Base-by-base conservation (phyloP, 345 rosid species). In the Reutealis trisperma region DNA sequence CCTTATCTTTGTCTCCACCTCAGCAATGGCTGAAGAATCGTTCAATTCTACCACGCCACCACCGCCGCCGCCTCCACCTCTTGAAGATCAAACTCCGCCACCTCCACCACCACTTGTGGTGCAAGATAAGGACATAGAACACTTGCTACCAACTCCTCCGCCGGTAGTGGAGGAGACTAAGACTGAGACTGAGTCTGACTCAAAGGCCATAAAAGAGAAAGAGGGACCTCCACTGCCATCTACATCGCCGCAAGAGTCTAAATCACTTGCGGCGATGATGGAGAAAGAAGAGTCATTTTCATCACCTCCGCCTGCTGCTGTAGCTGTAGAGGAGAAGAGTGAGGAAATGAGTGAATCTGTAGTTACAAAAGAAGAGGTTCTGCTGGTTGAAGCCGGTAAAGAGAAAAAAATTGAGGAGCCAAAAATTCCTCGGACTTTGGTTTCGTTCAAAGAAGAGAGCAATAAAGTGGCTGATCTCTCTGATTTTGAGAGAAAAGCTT, bases 371-470 rank as follows among this genome's bases (percentile, higher is more conserved):
- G 83, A 76, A 73, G 88, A 80, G 47, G 81, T 71, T 15, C 80
- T 67, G 21, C 51, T 49, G 1, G 78, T 41, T 49, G 81, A 75
- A 2, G 41, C 57, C 14, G 71, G 63, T n/a, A 49, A 79, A 45
- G 71, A 68, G 63, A 68, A 75, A 65, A 22, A 37, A 54, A 64
- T 18, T 0, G 84, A 75, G 51, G 79, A 81, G 65, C 66, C 52
- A 34, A 87, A 85, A 76, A 34, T 86, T 66, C 84, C 79, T 68
- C 79, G 79, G 12, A 30, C 63, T 41, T 72, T 90, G 8, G 84
- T 75, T 15, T 89, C 93, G 24, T 92, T 90, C 76, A 89, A 90
- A 86, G 94, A 92, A 77, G 93, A 92, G 84, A 86, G 87, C 67
- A 88, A 92, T 78, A 79, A 85, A 44, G 91, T 86, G 47, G 82